Conservation (phyloP, 352 stramenopile genomes). For the Globisporangium splendens region DNA sequence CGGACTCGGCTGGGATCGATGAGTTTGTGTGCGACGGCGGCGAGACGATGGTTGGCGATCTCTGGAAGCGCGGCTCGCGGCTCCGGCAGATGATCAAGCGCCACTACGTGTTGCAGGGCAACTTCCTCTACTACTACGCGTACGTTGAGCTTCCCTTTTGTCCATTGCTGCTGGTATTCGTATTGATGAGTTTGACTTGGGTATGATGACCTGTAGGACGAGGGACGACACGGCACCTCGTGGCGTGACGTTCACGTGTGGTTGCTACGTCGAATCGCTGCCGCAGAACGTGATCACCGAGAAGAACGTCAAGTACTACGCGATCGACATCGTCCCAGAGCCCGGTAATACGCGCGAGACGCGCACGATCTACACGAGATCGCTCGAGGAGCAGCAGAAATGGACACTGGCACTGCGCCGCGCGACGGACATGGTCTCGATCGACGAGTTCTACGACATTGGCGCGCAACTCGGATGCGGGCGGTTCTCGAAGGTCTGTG, state of each 20-base stretch:
- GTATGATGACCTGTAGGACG: constrained; percentile 19
- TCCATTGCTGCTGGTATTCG: not conserved
- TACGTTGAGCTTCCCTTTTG: constrained; percentile 18
- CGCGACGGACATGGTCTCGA: constrained; percentile 84
- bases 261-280: constrained; percentile 73
- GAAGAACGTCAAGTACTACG: constrained; percentile 81
- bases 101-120: constrained; percentile 83
- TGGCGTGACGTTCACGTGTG: constrained; percentile 75
- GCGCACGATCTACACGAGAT: constrained; percentile 82
- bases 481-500: constrained; percentile 87
- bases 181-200: no score
- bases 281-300: constrained; percentile 59
- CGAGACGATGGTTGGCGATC: constrained; percentile 43
- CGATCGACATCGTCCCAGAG: constrained; percentile 84
- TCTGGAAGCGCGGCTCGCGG: constrained; percentile 77
- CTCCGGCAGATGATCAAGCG: constrained; percentile 87
- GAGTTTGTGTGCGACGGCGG: constrained; percentile 29
- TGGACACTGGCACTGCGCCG: constrained; percentile 76
- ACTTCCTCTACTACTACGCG: constrained; percentile 88
- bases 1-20: constrained; percentile 20
- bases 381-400: constrained; percentile 62
- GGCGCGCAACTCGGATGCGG: constrained; percentile 84
- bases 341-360: constrained; percentile 62
- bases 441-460: constrained; percentile 90
- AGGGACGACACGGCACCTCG: constrained; percentile 70